A percentile compares a stretch with the other conserved stretches of the same genome.
phyloP scores from a whole-genome alignment of 306 rosid species.

The Sesbania bispinosa region DNA sequence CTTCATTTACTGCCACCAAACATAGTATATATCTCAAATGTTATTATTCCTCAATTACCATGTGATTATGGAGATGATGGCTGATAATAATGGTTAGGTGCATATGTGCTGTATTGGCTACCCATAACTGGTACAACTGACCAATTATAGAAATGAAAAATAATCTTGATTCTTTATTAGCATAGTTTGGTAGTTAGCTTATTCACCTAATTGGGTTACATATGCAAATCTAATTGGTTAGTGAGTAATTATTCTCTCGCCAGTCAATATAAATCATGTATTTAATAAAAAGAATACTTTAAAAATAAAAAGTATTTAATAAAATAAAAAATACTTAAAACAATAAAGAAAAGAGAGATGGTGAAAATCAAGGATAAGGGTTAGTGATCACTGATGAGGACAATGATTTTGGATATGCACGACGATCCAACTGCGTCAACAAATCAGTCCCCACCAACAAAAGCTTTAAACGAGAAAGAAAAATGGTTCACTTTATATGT shows the following conservation, averaged over 20 bases:
- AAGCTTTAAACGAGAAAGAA: not conserved
- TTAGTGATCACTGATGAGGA: not conserved
- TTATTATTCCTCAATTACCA: no score
- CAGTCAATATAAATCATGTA: no score
- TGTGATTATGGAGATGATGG: slow-evolving; percentile 6
- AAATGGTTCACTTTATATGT: slow-evolving; percentile 19
- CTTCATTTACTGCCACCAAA: not conserved
- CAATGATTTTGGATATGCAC: slow-evolving; percentile 22
- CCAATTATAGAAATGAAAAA: no score
- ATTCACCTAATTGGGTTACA: not conserved
- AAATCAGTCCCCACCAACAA: slow-evolving; percentile 23
- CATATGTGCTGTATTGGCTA: slow-evolving; percentile 15
- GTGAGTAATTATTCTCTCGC: not conserved
- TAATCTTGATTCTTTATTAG: not conserved
- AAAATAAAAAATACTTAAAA: no score
- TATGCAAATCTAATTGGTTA: not conserved
- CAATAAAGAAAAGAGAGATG: not conserved
- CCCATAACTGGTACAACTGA: slow-evolving; percentile 11
- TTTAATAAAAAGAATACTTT: no score
- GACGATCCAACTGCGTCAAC: not conserved
- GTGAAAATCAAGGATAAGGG: slow-evolving; percentile 1
- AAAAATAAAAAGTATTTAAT: no score
- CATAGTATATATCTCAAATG: no score
- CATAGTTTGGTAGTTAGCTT: not conserved
- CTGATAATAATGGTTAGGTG: not conserved